Conservation (phyloP, 1,284 basidiomycete species). For the Melampsora abietis-canadensis region DNA sequence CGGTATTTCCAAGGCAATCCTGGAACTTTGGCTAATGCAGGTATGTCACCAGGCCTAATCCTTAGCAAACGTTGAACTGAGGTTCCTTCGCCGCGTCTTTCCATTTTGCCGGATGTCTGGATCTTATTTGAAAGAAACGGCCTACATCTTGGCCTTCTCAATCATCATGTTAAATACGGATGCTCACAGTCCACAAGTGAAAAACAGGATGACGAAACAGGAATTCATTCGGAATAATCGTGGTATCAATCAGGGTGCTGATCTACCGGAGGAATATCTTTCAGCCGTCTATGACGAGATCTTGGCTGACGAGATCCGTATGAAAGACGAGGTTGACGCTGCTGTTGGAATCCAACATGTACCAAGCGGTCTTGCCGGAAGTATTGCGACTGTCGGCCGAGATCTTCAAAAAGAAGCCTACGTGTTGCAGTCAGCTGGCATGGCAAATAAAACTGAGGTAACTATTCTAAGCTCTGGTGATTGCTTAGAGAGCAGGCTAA, state of each 20-base stretch:
- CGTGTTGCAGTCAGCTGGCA: conserved; percentile 84
- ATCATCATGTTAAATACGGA: conserved; percentile 94
- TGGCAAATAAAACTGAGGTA: conserved; percentile 92
- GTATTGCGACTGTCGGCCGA: conserved; percentile 79
- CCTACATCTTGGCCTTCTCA: conserved; percentile 88
- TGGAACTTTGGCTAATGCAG: conserved; percentile 70
- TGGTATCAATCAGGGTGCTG: conserved; percentile 83
- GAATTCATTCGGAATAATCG: conserved; percentile 91
- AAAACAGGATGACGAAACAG: conserved; percentile 77
- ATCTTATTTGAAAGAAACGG: conserved; percentile 63
- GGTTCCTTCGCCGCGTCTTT: neutral
- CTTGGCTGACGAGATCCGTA: conserved; percentile 82
- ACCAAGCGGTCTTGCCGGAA: conserved; percentile 67
- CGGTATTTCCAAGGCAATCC: conserved; percentile 84
- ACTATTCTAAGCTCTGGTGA: conserved; percentile 44
- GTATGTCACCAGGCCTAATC: conserved; percentile 40
- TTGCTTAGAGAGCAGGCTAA: neutral
- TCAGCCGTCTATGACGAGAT: conserved; percentile 82
- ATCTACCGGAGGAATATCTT: conserved; percentile 80
- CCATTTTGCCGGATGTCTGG: neutral
- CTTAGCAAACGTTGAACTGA: neutral
- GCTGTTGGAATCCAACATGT: conserved; percentile 55
- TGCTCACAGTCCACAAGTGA: conserved; percentile 87
- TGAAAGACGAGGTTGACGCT: conserved; percentile 90
- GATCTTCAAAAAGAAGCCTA: conserved; percentile 93